These are phyloP conservation scores for Paspalum notatum DNA, from an alignment of 176 grass and related monocot species.

Conservation along the genomic window DNA sequence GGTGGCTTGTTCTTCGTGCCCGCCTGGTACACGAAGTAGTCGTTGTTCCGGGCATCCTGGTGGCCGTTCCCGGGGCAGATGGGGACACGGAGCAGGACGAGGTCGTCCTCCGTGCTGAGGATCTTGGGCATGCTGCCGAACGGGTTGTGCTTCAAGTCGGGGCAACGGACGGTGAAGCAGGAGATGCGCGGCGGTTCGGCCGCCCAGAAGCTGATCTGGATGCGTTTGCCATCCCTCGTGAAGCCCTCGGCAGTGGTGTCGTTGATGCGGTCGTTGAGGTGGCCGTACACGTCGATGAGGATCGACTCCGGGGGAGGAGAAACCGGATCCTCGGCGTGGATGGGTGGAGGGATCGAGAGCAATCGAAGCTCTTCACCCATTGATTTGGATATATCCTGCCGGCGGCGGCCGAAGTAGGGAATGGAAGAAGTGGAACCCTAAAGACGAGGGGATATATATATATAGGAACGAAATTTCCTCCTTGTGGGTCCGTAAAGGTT, in stretches of 20 bases:
- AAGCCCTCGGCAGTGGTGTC: not conserved
- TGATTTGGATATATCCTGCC: too few species aligned
- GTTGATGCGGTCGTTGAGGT: not conserved
- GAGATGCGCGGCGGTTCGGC: not conserved
- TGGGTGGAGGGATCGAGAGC: not conserved
- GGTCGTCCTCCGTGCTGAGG: not conserved
- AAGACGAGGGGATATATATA: too few species aligned
- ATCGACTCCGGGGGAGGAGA: not conserved
- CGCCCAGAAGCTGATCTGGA: not conserved
- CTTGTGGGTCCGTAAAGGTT: too few species aligned
- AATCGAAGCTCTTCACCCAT: too few species aligned
- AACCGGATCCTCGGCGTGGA: not conserved
- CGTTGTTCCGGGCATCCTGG: not conserved
- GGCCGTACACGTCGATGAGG: not conserved
- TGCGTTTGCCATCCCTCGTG: not conserved
- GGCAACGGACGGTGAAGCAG: not conserved
- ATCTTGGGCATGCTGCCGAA: not conserved
- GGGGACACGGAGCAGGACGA: not conserved
- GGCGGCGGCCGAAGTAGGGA: too few species aligned
- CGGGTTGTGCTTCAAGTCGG: not conserved
- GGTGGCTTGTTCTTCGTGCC: too few species aligned
- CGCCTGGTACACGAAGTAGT: not conserved
- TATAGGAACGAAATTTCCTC: too few species aligned
- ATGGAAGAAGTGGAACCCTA: too few species aligned
- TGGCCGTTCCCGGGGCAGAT: not conserved